A percentile compares a stretch with the other conserved stretches of the same genome.
These are phyloP conservation scores for Cytospora piceicola DNA, from an alignment of 2,329 filamentous ascomycete genomes.

Conservation along the genomic window DNA sequence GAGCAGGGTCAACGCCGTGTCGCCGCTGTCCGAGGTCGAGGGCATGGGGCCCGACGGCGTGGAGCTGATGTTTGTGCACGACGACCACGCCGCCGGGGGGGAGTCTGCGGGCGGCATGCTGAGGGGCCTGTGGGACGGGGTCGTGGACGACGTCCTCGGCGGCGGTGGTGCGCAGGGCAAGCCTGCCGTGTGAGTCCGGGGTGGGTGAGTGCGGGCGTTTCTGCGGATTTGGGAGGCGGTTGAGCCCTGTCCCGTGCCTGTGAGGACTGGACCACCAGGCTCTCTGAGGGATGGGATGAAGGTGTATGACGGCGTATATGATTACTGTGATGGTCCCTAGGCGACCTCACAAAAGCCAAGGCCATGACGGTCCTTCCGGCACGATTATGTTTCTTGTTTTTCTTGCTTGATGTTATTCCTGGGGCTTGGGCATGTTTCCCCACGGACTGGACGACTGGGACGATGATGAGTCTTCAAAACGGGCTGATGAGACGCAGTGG, in stretches of 20 bases:
- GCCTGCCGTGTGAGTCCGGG: constrained; percentile 33
- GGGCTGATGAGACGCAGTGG: constrained; percentile 24
- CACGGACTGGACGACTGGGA: constrained; percentile 15
- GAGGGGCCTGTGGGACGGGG: constrained; percentile 58
- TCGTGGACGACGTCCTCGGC: constrained; percentile 55
- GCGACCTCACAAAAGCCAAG: background rate
- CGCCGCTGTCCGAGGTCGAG: constrained; percentile 61
- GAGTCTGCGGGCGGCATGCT: constrained; percentile 50
- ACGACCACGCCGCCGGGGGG: constrained; percentile 37
- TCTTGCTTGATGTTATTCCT: background rate
- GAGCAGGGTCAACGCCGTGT: constrained; percentile 53
- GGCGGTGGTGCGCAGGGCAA: constrained; percentile 33
- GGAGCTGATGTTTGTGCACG: constrained; percentile 57
- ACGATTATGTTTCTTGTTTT: background rate
- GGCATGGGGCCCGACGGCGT: constrained; percentile 60
- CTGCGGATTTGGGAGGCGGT: background rate
- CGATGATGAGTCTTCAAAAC: background rate
- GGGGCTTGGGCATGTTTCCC: background rate
- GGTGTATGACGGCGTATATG: constrained; percentile 22
- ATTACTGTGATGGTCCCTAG: background rate
- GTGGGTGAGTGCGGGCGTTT: background rate
- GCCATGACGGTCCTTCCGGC: background rate
- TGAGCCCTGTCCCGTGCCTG: background rate
- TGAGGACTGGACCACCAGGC: background rate
- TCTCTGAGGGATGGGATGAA: background rate